These are phyloP conservation scores for Solanum bulbocastanum DNA, from an alignment of 257 asterid genomes.

Conservation along the genomic window DNA sequence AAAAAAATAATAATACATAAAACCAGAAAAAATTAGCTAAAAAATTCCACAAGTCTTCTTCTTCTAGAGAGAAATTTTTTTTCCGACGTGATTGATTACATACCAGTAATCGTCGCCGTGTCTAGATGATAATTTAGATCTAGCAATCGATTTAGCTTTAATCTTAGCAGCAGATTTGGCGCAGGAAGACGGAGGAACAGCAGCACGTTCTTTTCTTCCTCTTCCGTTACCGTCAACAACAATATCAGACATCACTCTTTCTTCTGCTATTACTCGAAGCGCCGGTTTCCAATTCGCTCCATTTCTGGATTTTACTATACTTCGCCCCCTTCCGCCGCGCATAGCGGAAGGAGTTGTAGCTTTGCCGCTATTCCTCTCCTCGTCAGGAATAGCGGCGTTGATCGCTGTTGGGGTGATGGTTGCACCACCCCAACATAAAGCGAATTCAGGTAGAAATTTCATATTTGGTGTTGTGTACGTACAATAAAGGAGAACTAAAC, in stretches of 20 bases:
- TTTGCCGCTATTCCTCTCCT: neutral
- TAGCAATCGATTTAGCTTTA: slow-evolving; percentile 10
- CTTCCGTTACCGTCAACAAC: neutral
- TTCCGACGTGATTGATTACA: neutral
- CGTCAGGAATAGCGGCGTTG: neutral
- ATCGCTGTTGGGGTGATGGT: slow-evolving; percentile 14
- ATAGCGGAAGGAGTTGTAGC: neutral
- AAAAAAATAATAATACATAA: neutral
- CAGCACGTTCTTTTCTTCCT: neutral
- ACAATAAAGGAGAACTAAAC: neutral
- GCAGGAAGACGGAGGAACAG: neutral
- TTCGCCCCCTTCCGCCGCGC: neutral
- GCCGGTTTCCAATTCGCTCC: slow-evolving; percentile 38
- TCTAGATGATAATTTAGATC: slow-evolving; percentile 1
- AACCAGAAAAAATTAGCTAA: neutral
- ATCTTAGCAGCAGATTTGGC: neutral
- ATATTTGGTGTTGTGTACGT: neutral
- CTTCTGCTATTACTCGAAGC: slow-evolving; percentile 37
- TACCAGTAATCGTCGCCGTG: slow-evolving; percentile 19
- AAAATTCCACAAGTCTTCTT: neutral
- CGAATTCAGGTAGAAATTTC: slow-evolving; percentile 26
- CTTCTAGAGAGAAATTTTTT: neutral
- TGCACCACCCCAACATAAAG: slow-evolving; percentile 34
- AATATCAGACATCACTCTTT: slow-evolving; percentile 7
- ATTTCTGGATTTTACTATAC: slow-evolving; percentile 3